These are phyloP conservation scores for Fusarium hostae DNA, from an alignment of 2,329 filamentous ascomycete species.

Conservation along the genomic window DNA sequence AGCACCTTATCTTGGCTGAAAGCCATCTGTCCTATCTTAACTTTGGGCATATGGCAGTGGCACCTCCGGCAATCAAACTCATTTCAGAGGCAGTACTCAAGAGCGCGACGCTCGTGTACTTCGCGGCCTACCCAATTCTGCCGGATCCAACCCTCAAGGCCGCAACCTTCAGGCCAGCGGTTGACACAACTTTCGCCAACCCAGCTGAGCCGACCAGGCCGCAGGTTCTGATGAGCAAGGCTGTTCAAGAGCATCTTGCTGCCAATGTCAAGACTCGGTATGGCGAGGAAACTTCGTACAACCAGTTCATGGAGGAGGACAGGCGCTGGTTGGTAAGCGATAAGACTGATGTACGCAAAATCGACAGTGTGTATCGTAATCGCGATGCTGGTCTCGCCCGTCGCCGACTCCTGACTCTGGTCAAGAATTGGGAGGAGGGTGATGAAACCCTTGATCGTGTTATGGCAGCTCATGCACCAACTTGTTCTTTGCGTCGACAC, in stretches of 20 bases:
- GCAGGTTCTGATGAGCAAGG: conserved; percentile 45
- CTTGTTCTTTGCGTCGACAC: conserved; percentile 41
- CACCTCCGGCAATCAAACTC: conserved; percentile 43
- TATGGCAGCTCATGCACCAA: conserved; percentile 47
- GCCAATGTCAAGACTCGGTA: conserved; percentile 48
- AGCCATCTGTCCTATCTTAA: conserved; percentile 55
- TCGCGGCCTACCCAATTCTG: conserved; percentile 51
- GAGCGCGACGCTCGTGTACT: conserved; percentile 52
- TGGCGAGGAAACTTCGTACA: conserved; percentile 47
- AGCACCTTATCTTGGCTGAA: conserved; percentile 48
- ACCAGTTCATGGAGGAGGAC: conserved; percentile 50
- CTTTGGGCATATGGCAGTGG: conserved; percentile 52
- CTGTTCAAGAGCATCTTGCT: conserved; percentile 46
- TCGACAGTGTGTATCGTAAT: conserved; percentile 58
- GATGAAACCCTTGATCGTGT: conserved; percentile 53
- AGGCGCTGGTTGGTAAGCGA: conserved; percentile 55
- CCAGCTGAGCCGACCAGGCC: conserved; percentile 38
- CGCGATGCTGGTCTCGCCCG: conserved; percentile 52
- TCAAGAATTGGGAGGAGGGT: conserved; percentile 55
- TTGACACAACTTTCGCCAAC: conserved; percentile 40
- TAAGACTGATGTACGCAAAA: conserved; percentile 53
- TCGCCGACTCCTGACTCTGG: conserved; percentile 49
- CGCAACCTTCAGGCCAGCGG: conserved; percentile 47
- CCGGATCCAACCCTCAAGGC: conserved; percentile 40
- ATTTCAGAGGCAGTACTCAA: conserved; percentile 47